Percentiles rank a stretch among this genome's conserved stretches.
phyloP scores from a whole-genome alignment of 1,284 basidiomycete genomes.

The Sanghuangporus weigelae region DNA sequence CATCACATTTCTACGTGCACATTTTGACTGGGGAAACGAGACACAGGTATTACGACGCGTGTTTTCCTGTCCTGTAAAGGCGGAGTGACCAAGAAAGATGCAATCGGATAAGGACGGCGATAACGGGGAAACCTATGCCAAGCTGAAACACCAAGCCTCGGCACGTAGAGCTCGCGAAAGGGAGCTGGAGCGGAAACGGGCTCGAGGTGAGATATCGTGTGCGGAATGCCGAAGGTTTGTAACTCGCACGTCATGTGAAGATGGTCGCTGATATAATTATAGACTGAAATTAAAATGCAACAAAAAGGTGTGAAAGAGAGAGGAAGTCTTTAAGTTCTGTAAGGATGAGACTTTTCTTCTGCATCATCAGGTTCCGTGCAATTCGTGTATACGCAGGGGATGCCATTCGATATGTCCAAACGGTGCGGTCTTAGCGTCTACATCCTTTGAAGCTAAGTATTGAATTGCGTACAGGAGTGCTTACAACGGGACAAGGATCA shows the following conservation, averaged over 20 bases:
- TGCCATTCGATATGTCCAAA: constrained; percentile 17
- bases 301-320: constrained; percentile 8
- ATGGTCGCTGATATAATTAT: not conserved
- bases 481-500: constrained; percentile 14
- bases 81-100: not conserved
- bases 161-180: constrained; percentile 8
- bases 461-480: constrained; percentile 1
- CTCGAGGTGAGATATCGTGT: constrained; percentile 15
- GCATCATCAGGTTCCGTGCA: constrained; percentile 9
- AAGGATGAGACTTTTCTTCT: not conserved
- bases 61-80: too few species aligned
- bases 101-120: not conserved
- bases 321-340: not conserved
- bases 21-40: too few species aligned
- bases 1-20: not conserved
- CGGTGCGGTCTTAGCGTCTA: not conserved
- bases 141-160: not conserved
- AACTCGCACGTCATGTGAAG: not conserved
- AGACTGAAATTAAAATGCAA: constrained; percentile 17
- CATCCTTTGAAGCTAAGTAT: not conserved
- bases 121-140: not conserved
- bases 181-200: constrained; percentile 12
- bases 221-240: constrained; percentile 16
- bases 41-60: too few species aligned
- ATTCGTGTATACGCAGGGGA: constrained; percentile 14